phyloP scores from a whole-genome alignment of 805 yeast species.

The Starmerella tilneyi region DNA sequence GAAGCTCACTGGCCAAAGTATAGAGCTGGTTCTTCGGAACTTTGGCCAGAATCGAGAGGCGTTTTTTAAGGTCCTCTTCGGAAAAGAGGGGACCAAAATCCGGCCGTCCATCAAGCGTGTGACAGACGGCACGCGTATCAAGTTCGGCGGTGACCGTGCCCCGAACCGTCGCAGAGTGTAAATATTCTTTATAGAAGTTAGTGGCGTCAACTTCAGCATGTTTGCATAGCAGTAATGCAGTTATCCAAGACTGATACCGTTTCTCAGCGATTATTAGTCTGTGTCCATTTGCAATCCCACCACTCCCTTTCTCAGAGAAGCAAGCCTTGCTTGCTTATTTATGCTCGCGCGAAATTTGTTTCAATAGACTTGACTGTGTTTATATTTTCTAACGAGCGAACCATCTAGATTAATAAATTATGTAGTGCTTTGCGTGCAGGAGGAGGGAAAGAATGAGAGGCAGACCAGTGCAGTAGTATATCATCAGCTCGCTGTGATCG shows the following conservation, averaged over 20 bases:
- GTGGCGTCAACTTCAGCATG: neutral
- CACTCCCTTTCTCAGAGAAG: too few species aligned
- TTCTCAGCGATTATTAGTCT: too few species aligned
- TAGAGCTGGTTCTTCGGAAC: slow-evolving; percentile 69
- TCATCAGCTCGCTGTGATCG: too few species aligned
- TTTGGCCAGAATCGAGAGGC: slow-evolving; percentile 88
- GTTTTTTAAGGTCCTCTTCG: slow-evolving; percentile 69
- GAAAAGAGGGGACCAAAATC: slow-evolving; percentile 72
- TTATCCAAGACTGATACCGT: neutral
- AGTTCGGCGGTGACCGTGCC: slow-evolving; percentile 86
- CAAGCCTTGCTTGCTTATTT: too few species aligned
- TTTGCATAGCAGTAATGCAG: neutral
- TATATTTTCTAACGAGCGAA: neutral
- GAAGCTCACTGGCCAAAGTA: slow-evolving; percentile 45
- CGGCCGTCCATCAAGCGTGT: slow-evolving; percentile 59
- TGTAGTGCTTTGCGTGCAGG: neutral
- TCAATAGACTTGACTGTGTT: too few species aligned
- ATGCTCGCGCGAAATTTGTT: too few species aligned
- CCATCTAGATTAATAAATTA: slow-evolving; percentile 1
- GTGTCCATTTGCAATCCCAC: too few species aligned
- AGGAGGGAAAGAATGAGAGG: slow-evolving; percentile 1
- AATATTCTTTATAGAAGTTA: neutral
- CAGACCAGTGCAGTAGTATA: too few species aligned
- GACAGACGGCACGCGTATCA: slow-evolving; percentile 68
- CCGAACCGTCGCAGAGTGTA: slow-evolving; percentile 55